Evolutionary conservation across 2,329 filamentous ascomycete species (phyloP).

Genomic region (Colletotrichum sidae): DNA sequence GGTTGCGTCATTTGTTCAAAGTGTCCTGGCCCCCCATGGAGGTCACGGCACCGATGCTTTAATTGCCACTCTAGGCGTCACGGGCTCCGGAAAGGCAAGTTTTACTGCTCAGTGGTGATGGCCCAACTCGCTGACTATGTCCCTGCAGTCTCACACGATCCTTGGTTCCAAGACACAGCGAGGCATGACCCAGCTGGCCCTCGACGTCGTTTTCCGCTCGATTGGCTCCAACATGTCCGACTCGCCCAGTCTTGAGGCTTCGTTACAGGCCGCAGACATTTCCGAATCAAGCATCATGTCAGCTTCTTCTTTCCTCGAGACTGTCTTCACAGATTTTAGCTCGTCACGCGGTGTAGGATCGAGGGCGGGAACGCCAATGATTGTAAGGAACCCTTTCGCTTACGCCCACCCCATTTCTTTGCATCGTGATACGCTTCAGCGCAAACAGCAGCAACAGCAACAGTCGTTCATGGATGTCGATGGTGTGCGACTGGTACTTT

Average conservation of each 20-base stretch:
- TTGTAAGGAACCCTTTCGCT: constrained; percentile 62
- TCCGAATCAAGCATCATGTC: constrained; percentile 84
- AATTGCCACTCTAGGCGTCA: constrained; percentile 91
- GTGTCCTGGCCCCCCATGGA: constrained; percentile 78
- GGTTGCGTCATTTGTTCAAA: constrained; percentile 80
- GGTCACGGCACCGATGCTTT: constrained; percentile 88
- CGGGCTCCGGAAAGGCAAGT: constrained; percentile 85
- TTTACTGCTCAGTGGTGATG: background rate
- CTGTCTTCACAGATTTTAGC: constrained; percentile 75
- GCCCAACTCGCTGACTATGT: background rate
- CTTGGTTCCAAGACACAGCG: constrained; percentile 88
- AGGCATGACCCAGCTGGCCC: constrained; percentile 89
- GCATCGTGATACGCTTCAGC: constrained; percentile 22
- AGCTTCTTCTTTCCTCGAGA: constrained; percentile 82
- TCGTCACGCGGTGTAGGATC: constrained; percentile 70
- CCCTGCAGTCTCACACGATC: constrained; percentile 87
- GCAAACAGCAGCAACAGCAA: constrained; percentile 38
- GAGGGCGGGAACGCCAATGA: constrained; percentile 76
- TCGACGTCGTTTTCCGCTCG: constrained; percentile 90
- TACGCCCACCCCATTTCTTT: constrained; percentile 38
- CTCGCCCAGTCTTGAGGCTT: constrained; percentile 71
- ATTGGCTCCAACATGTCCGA: constrained; percentile 79
- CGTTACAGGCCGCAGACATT: constrained; percentile 79
- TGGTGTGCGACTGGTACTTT: constrained; percentile 58
- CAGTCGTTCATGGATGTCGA: constrained; percentile 51